phyloP scores from a whole-genome alignment of 73 alveolate species.

The Tetrahymena malaccensis region DNA sequence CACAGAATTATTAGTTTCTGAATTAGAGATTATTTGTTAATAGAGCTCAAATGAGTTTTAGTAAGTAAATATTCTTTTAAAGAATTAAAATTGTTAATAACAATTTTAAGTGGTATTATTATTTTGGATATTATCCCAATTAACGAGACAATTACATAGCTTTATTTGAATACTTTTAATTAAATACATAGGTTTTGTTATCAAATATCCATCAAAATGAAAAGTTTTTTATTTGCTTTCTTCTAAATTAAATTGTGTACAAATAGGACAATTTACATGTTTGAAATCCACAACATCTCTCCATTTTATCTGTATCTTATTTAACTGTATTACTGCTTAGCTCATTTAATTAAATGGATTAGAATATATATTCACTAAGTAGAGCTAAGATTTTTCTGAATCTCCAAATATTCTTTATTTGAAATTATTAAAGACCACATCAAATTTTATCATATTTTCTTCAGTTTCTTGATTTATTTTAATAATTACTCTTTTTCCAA shows the following conservation, averaged over 20 bases:
- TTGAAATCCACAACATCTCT: background rate
- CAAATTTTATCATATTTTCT: background rate
- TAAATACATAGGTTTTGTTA: background rate
- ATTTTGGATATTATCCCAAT: background rate
- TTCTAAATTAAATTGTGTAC: background rate
- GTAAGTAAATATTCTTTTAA: background rate
- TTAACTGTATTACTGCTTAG: too few relatives aligned
- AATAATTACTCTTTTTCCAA: background rate
- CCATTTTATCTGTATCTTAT: background rate
- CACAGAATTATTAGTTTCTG: background rate
- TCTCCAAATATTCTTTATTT: background rate
- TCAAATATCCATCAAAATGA: background rate
- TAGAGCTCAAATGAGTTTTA: background rate
- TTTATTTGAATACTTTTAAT: background rate
- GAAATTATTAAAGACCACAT: background rate
- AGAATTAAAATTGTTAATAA: too few relatives aligned
- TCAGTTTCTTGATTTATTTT: background rate
- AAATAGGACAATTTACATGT: background rate
- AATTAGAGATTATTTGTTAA: background rate
- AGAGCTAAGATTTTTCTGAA: background rate
- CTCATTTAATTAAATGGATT: background rate
- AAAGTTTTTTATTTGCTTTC: background rate
- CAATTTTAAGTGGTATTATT: background rate
- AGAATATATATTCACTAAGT: background rate
- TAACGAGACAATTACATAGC: background rate